Base-by-base conservation (phyloP, 306 rosid genomes). In the Rosa chinensis region DNA sequence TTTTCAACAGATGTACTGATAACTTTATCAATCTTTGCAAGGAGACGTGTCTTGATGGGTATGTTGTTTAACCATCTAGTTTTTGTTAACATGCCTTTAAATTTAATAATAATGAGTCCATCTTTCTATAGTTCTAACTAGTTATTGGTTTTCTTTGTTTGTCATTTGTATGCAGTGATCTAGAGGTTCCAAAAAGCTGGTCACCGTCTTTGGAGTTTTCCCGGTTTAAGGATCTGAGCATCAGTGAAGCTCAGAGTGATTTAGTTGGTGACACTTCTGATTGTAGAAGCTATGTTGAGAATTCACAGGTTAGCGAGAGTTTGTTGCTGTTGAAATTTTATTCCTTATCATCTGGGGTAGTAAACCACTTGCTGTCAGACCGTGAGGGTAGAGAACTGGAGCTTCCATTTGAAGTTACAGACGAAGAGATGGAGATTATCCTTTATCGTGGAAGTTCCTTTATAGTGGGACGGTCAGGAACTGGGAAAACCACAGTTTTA, bases 401-500 rank as follows among this genome's bases (percentile, higher is more conserved):
- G 77, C 88, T 91, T 42, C 98, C 98, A 0, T 91, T 91, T 80
- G 94, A 91, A 82, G 94, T 88, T 45, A 89, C 90, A 0, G 97
- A 91, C 11, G 82, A 91, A 85, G 92, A 93, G 77, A 79, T 25
- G 37, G 92, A 91, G 45, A 88, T 89, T 66, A 88, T 93, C 10
- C 87, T 89, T 80, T 88, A 79, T 66, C 66, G 71, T 12, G 81
- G 45, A 85, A 93, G 98, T 70, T 77, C 87, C 12, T 93, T 93
- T 80, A 81, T 93, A 13, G 79, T 89, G 39, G 98, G 98, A 43
- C 89, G 94, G 14, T 93, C 97, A n/a, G 98, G 98, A 45, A 93
- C 98, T 0, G 98, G 98, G 32, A 93, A 93, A 86, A 93, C 98
- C 18, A 93, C 97, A 39, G 89, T 93, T 58, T 74, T 93, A 85